These are phyloP conservation scores for Boletus semigastroideus DNA, from an alignment of 1,284 basidiomycete genomes.

Conservation along the genomic window DNA sequence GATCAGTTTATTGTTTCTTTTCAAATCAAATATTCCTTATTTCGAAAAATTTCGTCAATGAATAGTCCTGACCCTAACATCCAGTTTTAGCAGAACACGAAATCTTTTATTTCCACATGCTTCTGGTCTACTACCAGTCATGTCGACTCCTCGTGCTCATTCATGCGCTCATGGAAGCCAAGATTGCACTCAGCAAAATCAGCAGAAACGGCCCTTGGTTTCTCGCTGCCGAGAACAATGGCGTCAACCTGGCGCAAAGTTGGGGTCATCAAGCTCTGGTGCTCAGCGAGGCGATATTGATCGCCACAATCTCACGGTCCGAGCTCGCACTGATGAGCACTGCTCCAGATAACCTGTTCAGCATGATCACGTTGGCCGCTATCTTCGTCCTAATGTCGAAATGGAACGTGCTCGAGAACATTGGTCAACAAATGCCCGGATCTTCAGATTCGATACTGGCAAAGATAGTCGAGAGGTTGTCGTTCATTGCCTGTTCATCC, in stretches of 20 bases:
- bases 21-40: neutral
- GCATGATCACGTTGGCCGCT: slow-evolving; percentile 43
- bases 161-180: slow-evolving; percentile 38
- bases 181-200: slow-evolving; percentile 27
- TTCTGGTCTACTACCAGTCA: slow-evolving; percentile 38
- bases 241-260: slow-evolving; percentile 33
- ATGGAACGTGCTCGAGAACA: slow-evolving; percentile 38
- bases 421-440: slow-evolving; percentile 36
- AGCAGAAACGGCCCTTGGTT: slow-evolving; percentile 33
- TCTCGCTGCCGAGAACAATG: slow-evolving; percentile 33
- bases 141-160: slow-evolving; percentile 40
- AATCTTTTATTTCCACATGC: slow-evolving; percentile 40
- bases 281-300: slow-evolving; percentile 40
- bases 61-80: slow-evolving; percentile 30
- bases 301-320: slow-evolving; percentile 31
- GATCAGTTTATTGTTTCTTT: neutral
- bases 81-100: slow-evolving; percentile 42
- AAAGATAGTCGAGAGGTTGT: slow-evolving; percentile 35
- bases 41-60: neutral
- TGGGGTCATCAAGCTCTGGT: slow-evolving; percentile 43
- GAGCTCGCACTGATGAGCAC: slow-evolving; percentile 38
- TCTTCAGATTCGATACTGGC: slow-evolving; percentile 39
- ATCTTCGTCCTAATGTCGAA: slow-evolving; percentile 42
- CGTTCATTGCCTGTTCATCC: slow-evolving; percentile 34
- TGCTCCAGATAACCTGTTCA: slow-evolving; percentile 43